phyloP scores from a whole-genome alignment of 2,329 filamentous ascomycete species.

The Exserohilum rostratum region DNA sequence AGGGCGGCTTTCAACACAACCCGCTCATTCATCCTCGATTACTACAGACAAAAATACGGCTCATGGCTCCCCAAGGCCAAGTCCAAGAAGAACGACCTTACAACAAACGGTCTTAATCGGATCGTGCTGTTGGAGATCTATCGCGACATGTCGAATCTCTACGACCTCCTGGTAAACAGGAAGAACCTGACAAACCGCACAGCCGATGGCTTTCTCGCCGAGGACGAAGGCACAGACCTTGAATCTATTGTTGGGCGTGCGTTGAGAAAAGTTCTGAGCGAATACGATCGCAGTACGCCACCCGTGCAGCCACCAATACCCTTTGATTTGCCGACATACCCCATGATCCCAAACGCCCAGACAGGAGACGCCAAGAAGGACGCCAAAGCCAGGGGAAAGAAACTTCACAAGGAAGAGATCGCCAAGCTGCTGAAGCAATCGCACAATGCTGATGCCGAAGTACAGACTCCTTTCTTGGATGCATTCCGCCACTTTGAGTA shows the following conservation, averaged over 20 bases:
- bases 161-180: conserved; percentile 87
- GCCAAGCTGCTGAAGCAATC: conserved; percentile 77
- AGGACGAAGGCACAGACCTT: conserved; percentile 57
- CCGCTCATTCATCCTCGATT: conserved; percentile 72
- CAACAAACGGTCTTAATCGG: conserved; percentile 84
- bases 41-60: conserved; percentile 73
- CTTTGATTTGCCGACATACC: conserved; percentile 83
- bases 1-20: conserved; percentile 74
- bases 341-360: conserved; percentile 69
- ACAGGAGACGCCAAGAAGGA: conserved; percentile 75
- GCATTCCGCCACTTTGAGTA: conserved; percentile 75
- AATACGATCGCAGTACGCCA: conserved; percentile 87
- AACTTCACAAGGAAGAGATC: conserved; percentile 79
- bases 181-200: conserved; percentile 77
- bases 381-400: conserved; percentile 71
- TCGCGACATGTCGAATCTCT: conserved; percentile 81
- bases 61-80: conserved; percentile 89
- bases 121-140: conserved; percentile 82
- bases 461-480: conserved; percentile 66
- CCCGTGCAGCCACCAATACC: conserved; percentile 91
- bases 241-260: conserved; percentile 68
- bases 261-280: conserved; percentile 78
- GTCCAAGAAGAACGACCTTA: conserved; percentile 89
- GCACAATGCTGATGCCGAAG: conserved; percentile 76
- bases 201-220: conserved; percentile 68